A percentile compares a stretch with the other conserved stretches of the same genome.
Evolutionary conservation across 176 grass and related monocot genomes (phyloP).

Genomic region (Leersia perrieri): DNA sequence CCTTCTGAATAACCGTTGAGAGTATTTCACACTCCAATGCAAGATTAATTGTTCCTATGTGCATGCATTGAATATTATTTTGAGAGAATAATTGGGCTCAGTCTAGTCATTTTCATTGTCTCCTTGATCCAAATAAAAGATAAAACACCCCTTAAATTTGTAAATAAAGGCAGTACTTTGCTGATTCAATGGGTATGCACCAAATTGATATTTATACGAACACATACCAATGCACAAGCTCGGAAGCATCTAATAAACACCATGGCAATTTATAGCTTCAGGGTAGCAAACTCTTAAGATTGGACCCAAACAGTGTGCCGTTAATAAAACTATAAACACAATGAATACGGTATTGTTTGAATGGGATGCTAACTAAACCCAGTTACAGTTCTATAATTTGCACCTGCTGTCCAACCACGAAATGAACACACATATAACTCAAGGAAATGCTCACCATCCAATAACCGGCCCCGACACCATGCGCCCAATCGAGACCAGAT

Average conservation of each 20-base stretch:
- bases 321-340: not conserved
- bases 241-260: not conserved
- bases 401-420: not conserved
- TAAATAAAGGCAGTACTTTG: not conserved
- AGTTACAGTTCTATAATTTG: not conserved
- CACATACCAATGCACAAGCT: not conserved
- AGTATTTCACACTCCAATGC: not conserved
- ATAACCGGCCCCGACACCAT: constrained; percentile 88
- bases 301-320: not conserved
- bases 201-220: not conserved
- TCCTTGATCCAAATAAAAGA: not conserved
- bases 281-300: not conserved
- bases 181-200: not conserved
- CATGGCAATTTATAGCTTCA: not conserved
- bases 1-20: not conserved
- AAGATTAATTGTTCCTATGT: not conserved
- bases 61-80: not conserved
- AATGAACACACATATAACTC: not conserved
- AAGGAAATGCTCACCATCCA: constrained; percentile 59
- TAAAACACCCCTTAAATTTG: not conserved
- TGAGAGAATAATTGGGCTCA: not conserved
- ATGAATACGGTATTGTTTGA: not conserved
- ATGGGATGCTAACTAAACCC: not conserved
- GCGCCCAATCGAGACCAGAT: constrained; percentile 86
- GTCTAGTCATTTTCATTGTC: not conserved